Percentiles rank a stretch among this genome's conserved stretches.
phyloP scores from a whole-genome alignment of 441 rosid genomes.

The Macaranga tanarius region DNA sequence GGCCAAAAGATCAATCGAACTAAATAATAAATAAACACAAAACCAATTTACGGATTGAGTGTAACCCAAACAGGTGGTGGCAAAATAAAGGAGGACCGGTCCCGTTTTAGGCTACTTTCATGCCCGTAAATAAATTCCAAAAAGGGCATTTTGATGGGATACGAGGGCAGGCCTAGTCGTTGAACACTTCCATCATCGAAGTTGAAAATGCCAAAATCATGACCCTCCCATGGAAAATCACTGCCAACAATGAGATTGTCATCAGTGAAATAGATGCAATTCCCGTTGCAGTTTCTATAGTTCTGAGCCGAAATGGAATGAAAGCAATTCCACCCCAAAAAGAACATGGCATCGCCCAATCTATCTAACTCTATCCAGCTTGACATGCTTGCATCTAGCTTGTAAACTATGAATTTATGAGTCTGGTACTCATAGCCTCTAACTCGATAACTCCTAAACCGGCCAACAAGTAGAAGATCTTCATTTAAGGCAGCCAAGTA shows the following conservation, averaged over 20 bases:
- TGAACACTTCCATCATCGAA: background rate
- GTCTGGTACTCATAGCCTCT: slow-evolving; percentile 7
- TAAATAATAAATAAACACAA: too few relatives aligned
- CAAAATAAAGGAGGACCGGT: background rate
- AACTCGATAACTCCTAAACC: slow-evolving; percentile 8
- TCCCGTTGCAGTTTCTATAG: background rate
- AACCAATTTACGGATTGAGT: slow-evolving; percentile 1
- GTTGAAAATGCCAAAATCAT: slow-evolving; percentile 3
- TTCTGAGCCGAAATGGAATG: slow-evolving; percentile 3
- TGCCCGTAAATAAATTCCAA: background rate
- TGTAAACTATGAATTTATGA: slow-evolving; percentile 2
- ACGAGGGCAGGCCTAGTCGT: background rate
- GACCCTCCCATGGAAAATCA: slow-evolving; percentile 14
- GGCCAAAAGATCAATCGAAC: too few relatives aligned
- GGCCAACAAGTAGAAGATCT: background rate
- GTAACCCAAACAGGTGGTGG: slow-evolving; percentile 24
- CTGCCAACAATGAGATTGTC: background rate
- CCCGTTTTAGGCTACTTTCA: background rate
- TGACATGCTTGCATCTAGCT: background rate
- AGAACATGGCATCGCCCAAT: slow-evolving; percentile 13
- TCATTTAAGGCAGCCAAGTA: slow-evolving; percentile 1
- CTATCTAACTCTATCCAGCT: background rate
- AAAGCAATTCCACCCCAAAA: slow-evolving; percentile 13
- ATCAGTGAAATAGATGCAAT: slow-evolving; percentile 15
- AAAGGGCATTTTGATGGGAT: background rate